Conservation (phyloP, 345 rosid species). For the Melastoma malabathricum region DNA sequence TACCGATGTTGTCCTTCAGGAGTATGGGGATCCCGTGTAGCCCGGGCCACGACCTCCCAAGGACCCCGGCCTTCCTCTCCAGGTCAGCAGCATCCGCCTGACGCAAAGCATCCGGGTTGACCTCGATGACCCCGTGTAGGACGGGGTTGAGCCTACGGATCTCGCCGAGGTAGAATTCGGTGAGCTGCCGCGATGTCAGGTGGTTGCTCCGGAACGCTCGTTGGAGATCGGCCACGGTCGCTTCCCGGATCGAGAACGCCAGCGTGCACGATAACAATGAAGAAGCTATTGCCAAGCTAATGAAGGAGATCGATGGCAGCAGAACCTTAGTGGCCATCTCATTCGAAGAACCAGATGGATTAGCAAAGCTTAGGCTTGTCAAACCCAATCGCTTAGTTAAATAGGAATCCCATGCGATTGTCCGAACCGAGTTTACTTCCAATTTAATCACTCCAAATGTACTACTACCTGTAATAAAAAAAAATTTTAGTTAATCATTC, state of each 20-base stretch:
- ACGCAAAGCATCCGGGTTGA: conserved; percentile 24
- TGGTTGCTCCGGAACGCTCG: conserved; percentile 19
- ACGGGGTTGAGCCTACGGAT: conserved; percentile 21
- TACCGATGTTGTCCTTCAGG: conserved; percentile 44
- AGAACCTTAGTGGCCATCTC: no score
- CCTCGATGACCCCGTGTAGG: conserved; percentile 24
- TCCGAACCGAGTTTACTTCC: no score
- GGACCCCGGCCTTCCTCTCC: conserved; percentile 11
- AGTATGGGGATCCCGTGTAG: conserved; percentile 45
- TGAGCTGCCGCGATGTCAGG: conserved; percentile 29
- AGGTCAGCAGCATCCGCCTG: conserved; percentile 26
- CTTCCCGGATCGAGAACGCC: conserved; percentile 21
- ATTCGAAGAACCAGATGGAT: no score
- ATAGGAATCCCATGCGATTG: no score
- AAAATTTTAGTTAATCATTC: no score
- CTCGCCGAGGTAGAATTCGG: conserved; percentile 17
- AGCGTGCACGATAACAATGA: neutral
- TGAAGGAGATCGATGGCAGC: no score
- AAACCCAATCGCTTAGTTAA: no score
- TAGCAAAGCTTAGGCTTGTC: no score
- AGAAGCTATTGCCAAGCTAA: no score
- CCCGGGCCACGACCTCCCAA: conserved; percentile 3
- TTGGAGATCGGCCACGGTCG: conserved; percentile 20
- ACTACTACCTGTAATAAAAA: no score
- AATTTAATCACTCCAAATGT: no score